These are phyloP conservation scores for Colletotrichum caudatum DNA, from an alignment of 2,329 filamentous ascomycete genomes.

Conservation along the genomic window DNA sequence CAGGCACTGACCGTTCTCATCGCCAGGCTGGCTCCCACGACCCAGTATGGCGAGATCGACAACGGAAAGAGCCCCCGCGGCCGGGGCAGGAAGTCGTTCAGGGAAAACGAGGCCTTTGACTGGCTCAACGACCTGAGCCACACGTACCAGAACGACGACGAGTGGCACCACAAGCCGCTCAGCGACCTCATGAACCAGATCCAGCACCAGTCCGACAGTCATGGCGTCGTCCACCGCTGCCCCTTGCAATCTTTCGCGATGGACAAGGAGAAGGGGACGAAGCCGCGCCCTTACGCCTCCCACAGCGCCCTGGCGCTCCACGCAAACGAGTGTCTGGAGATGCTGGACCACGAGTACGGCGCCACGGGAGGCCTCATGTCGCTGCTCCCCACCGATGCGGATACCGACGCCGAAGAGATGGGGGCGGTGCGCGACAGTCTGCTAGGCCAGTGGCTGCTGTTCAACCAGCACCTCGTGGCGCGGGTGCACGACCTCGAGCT, in stretches of 20 bases:
- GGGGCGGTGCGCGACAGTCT: constrained; percentile 62
- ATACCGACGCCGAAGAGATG: constrained; percentile 52
- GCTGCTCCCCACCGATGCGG: constrained; percentile 60
- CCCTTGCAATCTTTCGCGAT: constrained; percentile 52
- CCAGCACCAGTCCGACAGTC: constrained; percentile 55
- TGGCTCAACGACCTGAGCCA: constrained; percentile 65
- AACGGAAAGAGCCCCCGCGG: constrained; percentile 33
- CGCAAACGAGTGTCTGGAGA: constrained; percentile 70
- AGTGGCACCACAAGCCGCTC: constrained; percentile 60
- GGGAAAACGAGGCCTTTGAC: constrained; percentile 65
- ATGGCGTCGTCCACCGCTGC: constrained; percentile 59
- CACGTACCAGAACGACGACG: constrained; percentile 63
- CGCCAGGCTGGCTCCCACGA: constrained; percentile 57
- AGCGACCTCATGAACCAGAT: constrained; percentile 61
- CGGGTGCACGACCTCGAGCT: constrained; percentile 70
- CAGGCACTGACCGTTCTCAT: constrained; percentile 69
- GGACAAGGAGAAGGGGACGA: constrained; percentile 43
- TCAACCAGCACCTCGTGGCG: constrained; percentile 64
- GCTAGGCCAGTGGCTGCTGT: constrained; percentile 68
- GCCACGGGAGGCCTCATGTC: constrained; percentile 67
- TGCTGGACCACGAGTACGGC: constrained; percentile 69
- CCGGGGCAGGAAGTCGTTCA: constrained; percentile 48
- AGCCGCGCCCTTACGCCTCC: constrained; percentile 55
- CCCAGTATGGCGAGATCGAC: constrained; percentile 48
- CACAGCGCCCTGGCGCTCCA: constrained; percentile 66